Conservation (phyloP, 2,329 filamentous ascomycete genomes). For the Fusarium stilboides region DNA sequence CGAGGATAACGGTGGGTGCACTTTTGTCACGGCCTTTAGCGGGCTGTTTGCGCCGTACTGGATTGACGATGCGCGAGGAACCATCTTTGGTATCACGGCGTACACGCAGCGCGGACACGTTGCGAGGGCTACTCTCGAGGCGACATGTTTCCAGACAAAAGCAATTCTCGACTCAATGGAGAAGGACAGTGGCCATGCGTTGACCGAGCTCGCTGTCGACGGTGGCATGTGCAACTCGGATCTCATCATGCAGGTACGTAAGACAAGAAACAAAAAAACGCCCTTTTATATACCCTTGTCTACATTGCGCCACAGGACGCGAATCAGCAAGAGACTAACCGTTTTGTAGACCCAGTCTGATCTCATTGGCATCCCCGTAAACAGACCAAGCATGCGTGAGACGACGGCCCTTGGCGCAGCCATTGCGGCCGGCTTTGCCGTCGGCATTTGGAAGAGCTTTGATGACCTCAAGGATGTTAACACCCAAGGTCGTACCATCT, state of each 20-base stretch:
- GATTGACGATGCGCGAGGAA: slow-evolving; percentile 87
- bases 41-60: slow-evolving; percentile 88
- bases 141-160: slow-evolving; percentile 87
- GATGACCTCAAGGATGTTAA: slow-evolving; percentile 81
- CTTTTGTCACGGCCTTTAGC: slow-evolving; percentile 85
- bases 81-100: slow-evolving; percentile 83
- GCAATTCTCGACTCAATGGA: slow-evolving; percentile 87
- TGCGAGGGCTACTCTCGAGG: slow-evolving; percentile 83
- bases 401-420: slow-evolving; percentile 86
- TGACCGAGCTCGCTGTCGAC: slow-evolving; percentile 84
- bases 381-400: slow-evolving; percentile 85
- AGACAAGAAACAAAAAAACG: background rate
- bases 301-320: background rate
- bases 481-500: slow-evolving; percentile 76
- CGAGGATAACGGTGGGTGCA: slow-evolving; percentile 80
- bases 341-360: slow-evolving; percentile 77
- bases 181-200: slow-evolving; percentile 80
- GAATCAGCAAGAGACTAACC: slow-evolving; percentile 11
- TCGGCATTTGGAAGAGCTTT: slow-evolving; percentile 81
- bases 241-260: slow-evolving; percentile 78
- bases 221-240: slow-evolving; percentile 87
- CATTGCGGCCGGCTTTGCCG: slow-evolving; percentile 85
- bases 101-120: slow-evolving; percentile 84
- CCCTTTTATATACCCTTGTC: background rate
- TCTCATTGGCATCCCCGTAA: slow-evolving; percentile 83